phyloP scores from a whole-genome alignment of 768 basidiomycete genomes.

The Candolleomyces aberdarensis region DNA sequence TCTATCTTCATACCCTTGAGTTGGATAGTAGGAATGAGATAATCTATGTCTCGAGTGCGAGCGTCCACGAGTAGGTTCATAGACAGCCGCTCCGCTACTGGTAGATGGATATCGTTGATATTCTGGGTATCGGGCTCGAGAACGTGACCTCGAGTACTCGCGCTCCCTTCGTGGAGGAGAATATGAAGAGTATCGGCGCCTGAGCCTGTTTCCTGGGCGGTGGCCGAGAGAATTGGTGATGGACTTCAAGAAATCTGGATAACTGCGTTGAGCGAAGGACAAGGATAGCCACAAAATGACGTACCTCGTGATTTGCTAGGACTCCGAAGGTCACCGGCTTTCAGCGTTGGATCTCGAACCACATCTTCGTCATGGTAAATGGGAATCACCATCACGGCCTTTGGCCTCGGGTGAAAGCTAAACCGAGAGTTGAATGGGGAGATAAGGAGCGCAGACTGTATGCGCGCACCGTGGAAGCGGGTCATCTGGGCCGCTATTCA shows the following conservation, averaged over 20 bases:
- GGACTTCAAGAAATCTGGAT: background rate
- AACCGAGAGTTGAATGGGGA: background rate
- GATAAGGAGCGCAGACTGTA: background rate
- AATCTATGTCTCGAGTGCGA: too few species aligned
- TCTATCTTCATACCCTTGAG: background rate
- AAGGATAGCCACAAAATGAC: too few species aligned
- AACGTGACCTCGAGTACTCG: too few species aligned
- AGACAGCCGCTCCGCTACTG: too few species aligned
- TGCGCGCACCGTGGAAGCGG: background rate
- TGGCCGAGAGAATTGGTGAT: background rate
- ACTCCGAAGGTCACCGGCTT: background rate
- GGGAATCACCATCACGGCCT: constrained; percentile 9
- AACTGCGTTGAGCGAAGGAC: background rate
- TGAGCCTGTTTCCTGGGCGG: background rate
- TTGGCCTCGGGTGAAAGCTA: constrained; percentile 8
- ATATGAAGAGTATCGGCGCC: background rate
- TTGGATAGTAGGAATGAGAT: too few species aligned
- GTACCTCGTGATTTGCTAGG: background rate
- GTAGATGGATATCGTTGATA: too few species aligned
- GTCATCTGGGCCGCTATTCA: constrained; percentile 3
- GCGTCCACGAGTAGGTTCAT: too few species aligned
- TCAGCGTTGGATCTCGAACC: background rate
- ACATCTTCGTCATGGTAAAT: constrained; percentile 7
- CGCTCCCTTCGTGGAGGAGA: background rate
- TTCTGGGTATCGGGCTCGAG: too few species aligned